Percentiles rank a stretch among this genome's conserved stretches.
Conservation (phyloP, 371 early-diverging fungal genomes). For the Mucor mucedo region DNA sequence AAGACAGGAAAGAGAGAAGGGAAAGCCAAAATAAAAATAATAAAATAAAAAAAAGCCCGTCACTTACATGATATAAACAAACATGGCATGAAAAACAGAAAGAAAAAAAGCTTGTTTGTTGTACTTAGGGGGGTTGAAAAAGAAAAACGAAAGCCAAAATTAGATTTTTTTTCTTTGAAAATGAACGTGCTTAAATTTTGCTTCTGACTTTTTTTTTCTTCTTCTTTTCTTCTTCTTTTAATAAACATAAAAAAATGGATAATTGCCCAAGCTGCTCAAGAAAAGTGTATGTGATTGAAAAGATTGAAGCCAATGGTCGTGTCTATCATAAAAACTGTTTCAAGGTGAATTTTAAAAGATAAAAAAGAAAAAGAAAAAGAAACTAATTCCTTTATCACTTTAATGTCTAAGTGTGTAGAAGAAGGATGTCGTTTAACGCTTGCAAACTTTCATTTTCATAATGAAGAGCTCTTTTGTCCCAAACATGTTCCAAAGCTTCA, state of each 20-base stretch:
- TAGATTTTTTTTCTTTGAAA: too few relatives aligned
- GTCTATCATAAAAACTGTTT: conserved; percentile 63
- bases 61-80: conserved; percentile 4
- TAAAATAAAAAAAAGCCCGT: not conserved
- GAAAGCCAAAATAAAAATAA: not conserved
- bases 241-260: conserved; percentile 20
- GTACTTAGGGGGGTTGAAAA: too few relatives aligned
- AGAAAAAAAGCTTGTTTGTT: not conserved
- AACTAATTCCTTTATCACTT: not conserved
- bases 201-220: conserved; percentile 1
- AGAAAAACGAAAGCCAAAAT: too few relatives aligned
- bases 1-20: not conserved
- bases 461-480: conserved; percentile 41
- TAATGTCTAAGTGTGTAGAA: conserved; percentile 29
- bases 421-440: conserved; percentile 46
- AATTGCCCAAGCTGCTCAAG: conserved; percentile 58
- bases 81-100: conserved; percentile 2
- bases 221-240: conserved; percentile 1
- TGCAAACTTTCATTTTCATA: conserved; percentile 41
- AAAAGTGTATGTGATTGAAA: conserved; percentile 68
- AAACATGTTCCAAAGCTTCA: conserved; percentile 51
- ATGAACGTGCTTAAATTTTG: not conserved
- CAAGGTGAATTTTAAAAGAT: conserved; percentile 51
- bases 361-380: not conserved
- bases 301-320: conserved; percentile 62